phyloP scores from a whole-genome alignment of 768 basidiomycete species.

The Scleroderma bovista region DNA sequence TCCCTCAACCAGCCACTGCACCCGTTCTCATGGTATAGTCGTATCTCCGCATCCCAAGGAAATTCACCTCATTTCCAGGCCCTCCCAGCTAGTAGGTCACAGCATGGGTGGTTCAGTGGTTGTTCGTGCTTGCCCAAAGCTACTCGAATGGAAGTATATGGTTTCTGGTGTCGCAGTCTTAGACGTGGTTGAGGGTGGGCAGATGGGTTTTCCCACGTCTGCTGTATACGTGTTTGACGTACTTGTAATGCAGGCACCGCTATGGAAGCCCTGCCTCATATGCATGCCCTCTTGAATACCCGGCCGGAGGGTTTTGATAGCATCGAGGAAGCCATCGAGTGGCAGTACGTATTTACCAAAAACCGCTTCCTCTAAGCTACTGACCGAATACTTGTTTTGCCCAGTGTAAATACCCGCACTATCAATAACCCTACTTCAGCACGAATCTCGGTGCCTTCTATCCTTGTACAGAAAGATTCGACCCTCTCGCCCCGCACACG shows the following conservation, averaged over 20 bases:
- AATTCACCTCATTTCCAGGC: no score
- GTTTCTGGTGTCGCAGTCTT: conserved; percentile 76
- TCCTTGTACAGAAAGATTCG: conserved; percentile 50
- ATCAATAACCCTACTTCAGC: conserved; percentile 81
- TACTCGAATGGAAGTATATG: conserved; percentile 64
- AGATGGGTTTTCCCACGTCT: not conserved
- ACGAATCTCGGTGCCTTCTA: conserved; percentile 81
- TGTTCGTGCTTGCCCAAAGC: conserved; percentile 57
- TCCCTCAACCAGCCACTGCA: conserved; percentile 52
- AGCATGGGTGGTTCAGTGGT: conserved; percentile 96
- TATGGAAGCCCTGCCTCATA: conserved; percentile 86
- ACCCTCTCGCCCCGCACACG: conserved; percentile 24
- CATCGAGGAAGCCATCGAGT: conserved; percentile 82
- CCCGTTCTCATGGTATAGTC: conserved; percentile 69
- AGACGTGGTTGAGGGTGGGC: conserved; percentile 85
- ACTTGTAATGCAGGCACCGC: conserved; percentile 62
- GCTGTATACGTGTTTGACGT: not conserved
- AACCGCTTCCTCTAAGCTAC: not conserved
- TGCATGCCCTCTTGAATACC: conserved; percentile 81
- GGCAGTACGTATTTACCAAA: conserved; percentile 69
- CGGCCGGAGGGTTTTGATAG: conserved; percentile 84
- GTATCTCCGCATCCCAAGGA: not conserved
- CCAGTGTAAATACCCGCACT: conserved; percentile 72
- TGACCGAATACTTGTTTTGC: not conserved
- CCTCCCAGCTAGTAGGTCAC: conserved; percentile 75